phyloP scores from a whole-genome alignment of 2,329 filamentous ascomycete species.

The Stachybotrys elegans region DNA sequence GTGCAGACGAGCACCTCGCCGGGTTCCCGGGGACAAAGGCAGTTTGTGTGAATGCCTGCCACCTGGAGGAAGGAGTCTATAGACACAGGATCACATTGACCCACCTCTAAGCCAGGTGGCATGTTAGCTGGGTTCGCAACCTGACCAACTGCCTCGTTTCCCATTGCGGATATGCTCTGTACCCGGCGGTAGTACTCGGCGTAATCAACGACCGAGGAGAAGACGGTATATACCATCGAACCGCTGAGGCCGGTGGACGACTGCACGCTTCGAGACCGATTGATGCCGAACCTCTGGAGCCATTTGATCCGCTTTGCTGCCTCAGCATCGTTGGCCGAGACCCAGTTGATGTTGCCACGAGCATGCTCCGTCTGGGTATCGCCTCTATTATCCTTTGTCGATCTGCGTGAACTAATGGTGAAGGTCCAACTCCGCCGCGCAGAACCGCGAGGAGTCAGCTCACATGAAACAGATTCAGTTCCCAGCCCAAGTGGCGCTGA shows the following conservation, averaged over 20 bases:
- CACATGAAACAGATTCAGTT: not conserved
- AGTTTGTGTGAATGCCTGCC: slow-evolving; percentile 2
- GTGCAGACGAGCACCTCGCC: slow-evolving; percentile 2
- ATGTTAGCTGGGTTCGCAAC: not conserved
- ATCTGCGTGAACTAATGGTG: not conserved
- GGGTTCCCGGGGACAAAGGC: not conserved
- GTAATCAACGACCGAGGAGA: slow-evolving; percentile 1
- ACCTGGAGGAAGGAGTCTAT: slow-evolving; percentile 7
- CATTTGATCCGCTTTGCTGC: not conserved
- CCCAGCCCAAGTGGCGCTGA: not conserved
- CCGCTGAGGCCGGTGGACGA: not conserved
- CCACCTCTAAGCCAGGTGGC: not conserved
- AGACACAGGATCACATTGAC: not conserved
- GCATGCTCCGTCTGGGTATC: not conserved
- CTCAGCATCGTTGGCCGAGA: not conserved
- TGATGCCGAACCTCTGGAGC: not conserved
- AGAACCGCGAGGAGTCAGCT: not conserved
- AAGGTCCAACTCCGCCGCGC: not conserved
- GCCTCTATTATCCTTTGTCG: not conserved
- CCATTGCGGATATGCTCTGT: not conserved
- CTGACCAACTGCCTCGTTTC: not conserved
- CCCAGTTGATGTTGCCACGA: not conserved
- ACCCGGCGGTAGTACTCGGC: slow-evolving; percentile 1
- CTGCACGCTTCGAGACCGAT: not conserved
- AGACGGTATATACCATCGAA: not conserved